A percentile compares a stretch with the other conserved stretches of the same genome.
phyloP scores from a whole-genome alignment of 2,329 filamentous ascomycete species.

The Ascochyta viciae-villosae region DNA sequence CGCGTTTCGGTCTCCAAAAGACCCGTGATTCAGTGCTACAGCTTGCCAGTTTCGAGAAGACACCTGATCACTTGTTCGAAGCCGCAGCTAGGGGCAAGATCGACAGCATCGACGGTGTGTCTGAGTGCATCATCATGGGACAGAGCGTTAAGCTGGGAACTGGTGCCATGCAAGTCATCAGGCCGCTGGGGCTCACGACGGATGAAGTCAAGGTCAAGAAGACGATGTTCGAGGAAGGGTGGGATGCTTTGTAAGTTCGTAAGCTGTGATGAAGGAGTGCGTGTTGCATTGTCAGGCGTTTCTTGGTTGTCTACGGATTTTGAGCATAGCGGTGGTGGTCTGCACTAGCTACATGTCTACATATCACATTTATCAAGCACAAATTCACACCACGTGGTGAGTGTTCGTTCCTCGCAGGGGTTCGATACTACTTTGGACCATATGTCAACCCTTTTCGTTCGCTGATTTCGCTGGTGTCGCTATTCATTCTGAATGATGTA shows the following conservation, averaged over 20 bases:
- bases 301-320: not conserved
- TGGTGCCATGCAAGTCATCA: conserved; percentile 87
- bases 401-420: not conserved
- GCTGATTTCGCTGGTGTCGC: too few species aligned
- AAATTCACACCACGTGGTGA: too few species aligned
- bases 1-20: conserved; percentile 92
- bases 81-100: conserved; percentile 91
- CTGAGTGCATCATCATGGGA: conserved; percentile 97
- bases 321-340: conserved; percentile 17
- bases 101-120: conserved; percentile 91
- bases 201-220: conserved; percentile 36
- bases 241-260: conserved; percentile 37
- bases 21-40: conserved; percentile 95
- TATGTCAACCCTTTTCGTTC: too few species aligned
- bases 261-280: not conserved
- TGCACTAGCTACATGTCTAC: not conserved
- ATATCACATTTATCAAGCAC: not conserved
- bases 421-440: not conserved
- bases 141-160: conserved; percentile 93
- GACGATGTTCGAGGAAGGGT: conserved; percentile 48
- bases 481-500: too few species aligned
- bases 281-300: conserved; percentile 12
- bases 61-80: conserved; percentile 95
- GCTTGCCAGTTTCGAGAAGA: conserved; percentile 96
- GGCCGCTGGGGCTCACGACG: conserved; percentile 61